Percentiles rank a stretch among this genome's conserved stretches.
phyloP scores from a whole-genome alignment of 176 grass and related monocot genomes.

The Hordeum vulgare region DNA sequence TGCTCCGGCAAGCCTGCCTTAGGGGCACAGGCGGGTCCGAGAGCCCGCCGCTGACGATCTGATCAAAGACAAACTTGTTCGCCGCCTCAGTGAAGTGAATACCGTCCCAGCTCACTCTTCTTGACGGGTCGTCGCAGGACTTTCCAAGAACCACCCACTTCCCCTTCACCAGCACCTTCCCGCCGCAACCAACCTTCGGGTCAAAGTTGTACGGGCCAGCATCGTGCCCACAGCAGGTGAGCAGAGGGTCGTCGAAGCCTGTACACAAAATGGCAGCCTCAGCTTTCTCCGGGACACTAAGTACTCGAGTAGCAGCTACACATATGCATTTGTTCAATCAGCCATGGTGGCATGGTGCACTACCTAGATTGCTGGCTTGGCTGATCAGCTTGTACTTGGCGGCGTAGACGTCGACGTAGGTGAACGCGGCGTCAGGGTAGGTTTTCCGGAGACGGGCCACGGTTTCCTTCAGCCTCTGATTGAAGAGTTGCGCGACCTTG shows the following conservation, averaged over 20 bases:
- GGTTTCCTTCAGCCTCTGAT: slow-evolving; percentile 63
- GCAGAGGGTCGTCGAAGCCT: slow-evolving; percentile 69
- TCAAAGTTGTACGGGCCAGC: slow-evolving; percentile 80
- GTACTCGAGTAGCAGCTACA: not conserved
- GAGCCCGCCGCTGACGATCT: slow-evolving; percentile 35
- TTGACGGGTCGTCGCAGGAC: slow-evolving; percentile 59
- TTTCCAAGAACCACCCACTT: slow-evolving; percentile 53
- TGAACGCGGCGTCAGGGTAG: slow-evolving; percentile 50
- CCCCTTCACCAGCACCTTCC: slow-evolving; percentile 49
- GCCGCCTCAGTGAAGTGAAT: slow-evolving; percentile 83
- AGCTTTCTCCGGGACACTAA: not conserved
- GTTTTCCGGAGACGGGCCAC: slow-evolving; percentile 54
- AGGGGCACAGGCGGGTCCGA: slow-evolving; percentile 37
- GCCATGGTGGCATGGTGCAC: not conserved
- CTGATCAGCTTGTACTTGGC: slow-evolving; percentile 77
- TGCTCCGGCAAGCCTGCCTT: slow-evolving; percentile 42
- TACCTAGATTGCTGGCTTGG: slow-evolving; percentile 66
- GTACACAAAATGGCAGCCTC: not conserved
- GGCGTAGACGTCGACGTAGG: slow-evolving; percentile 80
- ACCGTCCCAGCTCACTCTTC: slow-evolving; percentile 83
- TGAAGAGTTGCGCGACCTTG: slow-evolving; percentile 69
- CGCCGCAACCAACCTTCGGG: slow-evolving; percentile 46
- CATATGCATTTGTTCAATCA: not conserved
- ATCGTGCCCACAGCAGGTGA: slow-evolving; percentile 76
- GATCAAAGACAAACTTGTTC: slow-evolving; percentile 78